Evolutionary conservation across 495 filamentous ascomycete genomes (phyloP).

Genomic region (Saxophila tyrrhenica): DNA sequence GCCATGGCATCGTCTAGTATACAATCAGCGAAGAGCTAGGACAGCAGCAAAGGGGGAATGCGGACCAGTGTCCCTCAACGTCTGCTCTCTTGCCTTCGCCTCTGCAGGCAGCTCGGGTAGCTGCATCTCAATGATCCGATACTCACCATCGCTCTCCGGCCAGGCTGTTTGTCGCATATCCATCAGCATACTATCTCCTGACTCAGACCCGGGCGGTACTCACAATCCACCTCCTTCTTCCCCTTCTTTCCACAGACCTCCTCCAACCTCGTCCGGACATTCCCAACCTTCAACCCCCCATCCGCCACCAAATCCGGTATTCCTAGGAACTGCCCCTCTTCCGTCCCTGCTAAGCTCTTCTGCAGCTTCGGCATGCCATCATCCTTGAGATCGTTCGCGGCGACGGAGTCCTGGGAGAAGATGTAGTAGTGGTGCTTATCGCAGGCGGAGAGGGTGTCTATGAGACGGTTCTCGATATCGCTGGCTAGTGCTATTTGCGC

Average conservation of each 20-base stretch:
- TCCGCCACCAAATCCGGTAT: constrained; percentile 25
- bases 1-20: constrained; percentile 48
- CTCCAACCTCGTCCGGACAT: not conserved
- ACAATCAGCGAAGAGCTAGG: not conserved
- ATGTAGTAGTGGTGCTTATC: constrained; percentile 70
- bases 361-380: constrained; percentile 49
- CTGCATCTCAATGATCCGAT: constrained; percentile 40
- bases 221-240: not conserved
- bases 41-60: not conserved
- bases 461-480: constrained; percentile 21
- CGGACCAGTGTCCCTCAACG: not conserved
- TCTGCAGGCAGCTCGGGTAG: constrained; percentile 37
- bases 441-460: constrained; percentile 47
- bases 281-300: constrained; percentile 4
- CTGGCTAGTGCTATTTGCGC: constrained; percentile 9
- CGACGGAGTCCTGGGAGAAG: constrained; percentile 65
- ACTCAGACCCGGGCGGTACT: too few species aligned
- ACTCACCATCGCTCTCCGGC: constrained; percentile 19
- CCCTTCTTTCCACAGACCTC: not conserved
- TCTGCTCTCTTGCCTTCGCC: constrained; percentile 28
- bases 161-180: not conserved
- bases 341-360: constrained; percentile 24
- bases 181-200: too few species aligned
- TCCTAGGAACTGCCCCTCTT: constrained; percentile 14
- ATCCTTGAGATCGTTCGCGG: constrained; percentile 51